A percentile compares a stretch with the other conserved stretches of the same genome.
These are phyloP conservation scores for Quercus aquifolioides DNA, from an alignment of 306 rosid genomes.

Conservation along the genomic window DNA sequence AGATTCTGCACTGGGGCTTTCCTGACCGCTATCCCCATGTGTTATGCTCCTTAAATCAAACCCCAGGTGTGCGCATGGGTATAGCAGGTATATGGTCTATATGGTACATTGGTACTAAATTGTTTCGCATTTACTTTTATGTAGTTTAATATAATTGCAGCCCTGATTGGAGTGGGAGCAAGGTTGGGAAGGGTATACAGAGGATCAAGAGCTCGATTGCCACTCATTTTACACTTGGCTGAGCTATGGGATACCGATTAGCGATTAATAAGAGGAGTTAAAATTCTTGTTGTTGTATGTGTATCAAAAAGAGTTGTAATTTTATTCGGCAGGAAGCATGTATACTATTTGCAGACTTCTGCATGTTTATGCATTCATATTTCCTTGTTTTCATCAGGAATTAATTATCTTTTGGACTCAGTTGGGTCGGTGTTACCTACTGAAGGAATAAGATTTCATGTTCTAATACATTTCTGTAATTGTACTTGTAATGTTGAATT, in stretches of 20 bases:
- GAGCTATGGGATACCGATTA: constrained; percentile 53
- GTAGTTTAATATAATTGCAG: constrained; percentile 45
- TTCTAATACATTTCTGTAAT: constrained; percentile 3
- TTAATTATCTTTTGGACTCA: constrained; percentile 32
- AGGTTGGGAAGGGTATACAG: constrained; percentile 40
- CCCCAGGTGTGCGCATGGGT: constrained; percentile 13
- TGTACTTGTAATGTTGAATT: constrained; percentile 7
- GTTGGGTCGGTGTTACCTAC: constrained; percentile 27
- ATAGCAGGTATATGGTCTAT: constrained; percentile 49
- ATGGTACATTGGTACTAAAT: constrained; percentile 9
- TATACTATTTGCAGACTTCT: constrained; percentile 41
- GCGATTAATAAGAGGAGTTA: constrained; percentile 35
- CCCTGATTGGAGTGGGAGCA: constrained; percentile 44
- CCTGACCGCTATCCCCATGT: constrained; percentile 35
- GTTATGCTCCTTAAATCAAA: background rate
- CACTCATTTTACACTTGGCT: constrained; percentile 77
- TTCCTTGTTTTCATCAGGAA: constrained; percentile 30
- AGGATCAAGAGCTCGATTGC: constrained; percentile 60
- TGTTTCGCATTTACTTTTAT: constrained; percentile 25
- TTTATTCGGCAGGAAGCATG: constrained; percentile 35
- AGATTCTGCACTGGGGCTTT: constrained; percentile 44
- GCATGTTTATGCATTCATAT: constrained; percentile 38
- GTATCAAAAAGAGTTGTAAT: constrained; percentile 28
- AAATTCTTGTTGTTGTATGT: constrained; percentile 39
- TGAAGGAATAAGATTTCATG: constrained; percentile 37